Evolutionary conservation across 768 basidiomycete genomes (phyloP), one percentile per base, ranked within the genome.

Genomic region (Macrolepiota albuminosa): DNA sequence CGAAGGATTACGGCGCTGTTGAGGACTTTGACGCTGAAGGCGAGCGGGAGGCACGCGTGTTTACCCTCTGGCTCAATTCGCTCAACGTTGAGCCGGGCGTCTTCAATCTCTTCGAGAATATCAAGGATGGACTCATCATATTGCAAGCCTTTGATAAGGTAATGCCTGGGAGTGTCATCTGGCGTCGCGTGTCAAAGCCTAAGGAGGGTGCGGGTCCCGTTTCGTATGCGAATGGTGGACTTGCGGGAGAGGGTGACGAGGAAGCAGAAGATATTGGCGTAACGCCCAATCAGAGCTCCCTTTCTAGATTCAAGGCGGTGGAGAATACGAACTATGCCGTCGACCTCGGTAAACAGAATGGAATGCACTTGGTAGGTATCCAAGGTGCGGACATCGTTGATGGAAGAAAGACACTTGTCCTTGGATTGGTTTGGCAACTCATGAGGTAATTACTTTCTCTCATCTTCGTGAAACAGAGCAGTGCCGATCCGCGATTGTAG

Each of bases 11-110:
- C 61, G 91, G 91, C 26, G 84, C 78, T 0, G 84, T 99, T 39
- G 96, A 98, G 68, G 97, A 98, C 76, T 99, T 99, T 67, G 97
- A 99, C 63, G 97, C 96, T 0, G 97, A 99, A 72, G 97, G 97
- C 61, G 97, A 99, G 72, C 87, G 97, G 50, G 97, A 98, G 73
- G 97, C 97, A 5, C 87, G 96, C 40, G 97, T 95, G 34, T 99
- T 99, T 71, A 99, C 91, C 0, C 84, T 99, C 21, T 99, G 97
- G 97, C 81, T 99, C 62, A 99, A 99, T 79, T 95, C 93, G 13
- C 83, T 99, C 54, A 93, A 92, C 62, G 97, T 98, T 60, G 95
- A 99, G 57, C 97, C 97, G 0, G 89, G 87, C 48, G 95, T 99
- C 16, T 94, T 91, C 81, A 95, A 98, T 76, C 75, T 99, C 62